Conservation (phyloP, 1,284 basidiomycete species). For the Irpex rosettiformis region DNA sequence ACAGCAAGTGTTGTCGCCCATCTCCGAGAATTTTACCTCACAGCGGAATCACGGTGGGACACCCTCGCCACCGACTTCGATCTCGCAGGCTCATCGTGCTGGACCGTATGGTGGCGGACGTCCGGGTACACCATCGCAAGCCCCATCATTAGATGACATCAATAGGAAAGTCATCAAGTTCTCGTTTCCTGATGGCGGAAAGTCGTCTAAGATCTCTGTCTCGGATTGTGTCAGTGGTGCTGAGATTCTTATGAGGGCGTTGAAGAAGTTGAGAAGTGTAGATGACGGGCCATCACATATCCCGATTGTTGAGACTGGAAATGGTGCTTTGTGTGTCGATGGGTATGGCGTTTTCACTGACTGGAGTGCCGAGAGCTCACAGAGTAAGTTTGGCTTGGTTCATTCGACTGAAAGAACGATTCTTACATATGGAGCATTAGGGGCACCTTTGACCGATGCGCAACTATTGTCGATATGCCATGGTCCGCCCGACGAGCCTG, state of each 20-base stretch:
- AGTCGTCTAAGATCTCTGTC: constrained; percentile 77
- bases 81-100: constrained; percentile 46
- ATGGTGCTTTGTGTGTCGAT: constrained; percentile 73
- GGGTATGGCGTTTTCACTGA: constrained; percentile 86
- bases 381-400: constrained; percentile 36
- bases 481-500: constrained; percentile 75
- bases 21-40: constrained; percentile 57
- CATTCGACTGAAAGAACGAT: constrained; percentile 6
- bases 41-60: constrained; percentile 37
- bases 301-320: constrained; percentile 53
- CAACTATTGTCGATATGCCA: constrained; percentile 87
- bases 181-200: constrained; percentile 72
- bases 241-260: constrained; percentile 81
- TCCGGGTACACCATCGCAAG: constrained; percentile 38
- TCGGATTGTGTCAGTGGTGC: constrained; percentile 74
- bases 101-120: constrained; percentile 40
- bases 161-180: constrained; percentile 85
- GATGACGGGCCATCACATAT: constrained; percentile 39
- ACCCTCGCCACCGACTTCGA: constrained; percentile 43
- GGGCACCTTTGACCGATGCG: constrained; percentile 75
- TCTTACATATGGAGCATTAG: constrained; percentile 31
- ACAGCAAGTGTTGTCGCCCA: constrained; percentile 55
- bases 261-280: constrained; percentile 64
- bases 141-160: constrained; percentile 72
- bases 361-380: constrained; percentile 49